Conservation (phyloP, 2,329 filamentous ascomycete species). For the Fusarium tanahbumbuense region DNA sequence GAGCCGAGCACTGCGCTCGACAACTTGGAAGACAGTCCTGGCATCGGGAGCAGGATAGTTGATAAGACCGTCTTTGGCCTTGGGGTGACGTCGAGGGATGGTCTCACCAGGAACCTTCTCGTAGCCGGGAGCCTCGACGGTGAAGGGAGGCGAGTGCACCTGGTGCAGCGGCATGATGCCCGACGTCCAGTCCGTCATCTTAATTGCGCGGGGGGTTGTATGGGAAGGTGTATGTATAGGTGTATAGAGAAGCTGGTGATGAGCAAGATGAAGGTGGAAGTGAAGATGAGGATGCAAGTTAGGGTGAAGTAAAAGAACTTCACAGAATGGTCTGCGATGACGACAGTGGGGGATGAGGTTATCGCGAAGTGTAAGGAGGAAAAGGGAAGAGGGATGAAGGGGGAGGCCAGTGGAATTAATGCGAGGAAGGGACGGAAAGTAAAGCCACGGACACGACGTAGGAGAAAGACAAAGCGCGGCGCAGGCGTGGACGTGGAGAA, state of each 20-base stretch:
- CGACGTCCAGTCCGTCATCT: conserved; percentile 52
- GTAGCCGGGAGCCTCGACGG: conserved; percentile 76
- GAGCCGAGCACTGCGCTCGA: conserved; percentile 73
- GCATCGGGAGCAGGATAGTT: conserved; percentile 75
- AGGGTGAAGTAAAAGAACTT: conserved; percentile 16
- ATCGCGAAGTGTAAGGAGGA: conserved; percentile 33
- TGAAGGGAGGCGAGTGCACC: conserved; percentile 78
- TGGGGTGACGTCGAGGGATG: conserved; percentile 79
- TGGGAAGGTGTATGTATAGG: conserved; percentile 21
- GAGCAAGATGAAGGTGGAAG: conserved; percentile 7
- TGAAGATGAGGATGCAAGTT: conserved; percentile 11
- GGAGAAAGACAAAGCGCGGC: conserved; percentile 21
- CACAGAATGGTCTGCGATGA: conserved; percentile 22
- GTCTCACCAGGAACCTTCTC: conserved; percentile 83
- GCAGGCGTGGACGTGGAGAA: conserved; percentile 33
- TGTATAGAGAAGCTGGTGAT: conserved; percentile 8
- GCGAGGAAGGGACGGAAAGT: conserved; percentile 28
- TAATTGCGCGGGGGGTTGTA: conserved; percentile 29
- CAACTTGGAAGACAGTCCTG: conserved; percentile 81
- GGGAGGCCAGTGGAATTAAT: conserved; percentile 36
- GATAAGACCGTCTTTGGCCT: conserved; percentile 76
- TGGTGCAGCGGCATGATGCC: conserved; percentile 66
- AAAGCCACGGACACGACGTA: conserved; percentile 31
- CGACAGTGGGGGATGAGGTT: conserved; percentile 35
- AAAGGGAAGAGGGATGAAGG: conserved; percentile 22